phyloP scores from a whole-genome alignment of 495 filamentous ascomycete genomes.

The Chaetomidium leptoderma region DNA sequence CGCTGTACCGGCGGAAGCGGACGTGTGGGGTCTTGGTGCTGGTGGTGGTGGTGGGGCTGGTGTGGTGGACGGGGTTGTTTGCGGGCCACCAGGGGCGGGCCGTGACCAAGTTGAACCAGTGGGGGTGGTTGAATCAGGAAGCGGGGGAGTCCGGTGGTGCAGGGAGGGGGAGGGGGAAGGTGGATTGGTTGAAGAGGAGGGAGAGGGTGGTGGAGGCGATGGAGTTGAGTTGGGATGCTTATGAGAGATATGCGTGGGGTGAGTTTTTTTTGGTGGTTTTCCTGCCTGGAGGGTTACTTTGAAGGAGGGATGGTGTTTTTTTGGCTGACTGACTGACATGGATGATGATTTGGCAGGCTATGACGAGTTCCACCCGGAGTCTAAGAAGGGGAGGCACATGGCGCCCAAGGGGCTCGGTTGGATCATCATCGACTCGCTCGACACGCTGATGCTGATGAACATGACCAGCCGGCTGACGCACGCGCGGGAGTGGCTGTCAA shows the following conservation, averaged over 20 bases:
- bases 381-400: conserved; percentile 79
- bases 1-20: conserved; percentile 52
- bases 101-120: conserved; percentile 31
- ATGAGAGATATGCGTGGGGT: conserved; percentile 95
- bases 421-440: conserved; percentile 95
- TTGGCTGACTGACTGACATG: neutral
- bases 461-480: conserved; percentile 78
- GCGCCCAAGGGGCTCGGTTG: conserved; percentile 79
- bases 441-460: conserved; percentile 99
- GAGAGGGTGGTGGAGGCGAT: conserved; percentile 89
- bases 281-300: neutral
- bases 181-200: conserved; percentile 71
- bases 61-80: conserved; percentile 60
- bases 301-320: neutral
- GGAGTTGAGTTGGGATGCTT: conserved; percentile 82
- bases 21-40: conserved; percentile 44
- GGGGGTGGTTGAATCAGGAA: conserved; percentile 42
- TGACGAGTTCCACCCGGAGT: conserved; percentile 79
- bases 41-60: conserved; percentile 46
- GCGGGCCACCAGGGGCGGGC: conserved; percentile 31
- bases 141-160: no score
- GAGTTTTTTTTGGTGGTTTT: conserved; percentile 32
- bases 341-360: conserved; percentile 51
- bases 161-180: conserved; percentile 26
- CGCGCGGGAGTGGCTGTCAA: conserved; percentile 87